Evolutionary conservation across 129 eudicot genomes (phyloP).

Genomic region (Pulicaria dysenterica): DNA sequence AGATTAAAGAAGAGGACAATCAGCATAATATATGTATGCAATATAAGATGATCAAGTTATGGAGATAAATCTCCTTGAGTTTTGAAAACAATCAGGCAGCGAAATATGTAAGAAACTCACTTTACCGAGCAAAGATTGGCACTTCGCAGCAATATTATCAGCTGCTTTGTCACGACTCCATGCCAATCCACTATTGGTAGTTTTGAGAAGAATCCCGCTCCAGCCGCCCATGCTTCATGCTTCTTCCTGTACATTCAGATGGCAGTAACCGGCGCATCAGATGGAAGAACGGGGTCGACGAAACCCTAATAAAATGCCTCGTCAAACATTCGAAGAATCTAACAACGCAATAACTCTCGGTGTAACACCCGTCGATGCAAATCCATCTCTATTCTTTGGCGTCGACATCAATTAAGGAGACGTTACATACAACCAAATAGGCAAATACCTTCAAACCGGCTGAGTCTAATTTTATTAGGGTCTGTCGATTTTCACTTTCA

Average conservation of each 20-base stretch:
- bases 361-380: no score
- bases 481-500: no score
- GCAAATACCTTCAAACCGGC: no score
- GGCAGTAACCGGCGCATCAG: no score
- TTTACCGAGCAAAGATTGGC: slow-evolving; percentile 96
- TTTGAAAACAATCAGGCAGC: not conserved
- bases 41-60: slow-evolving; percentile 1
- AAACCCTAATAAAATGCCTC: no score
- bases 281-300: no score
- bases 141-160: slow-evolving; percentile 92
- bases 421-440: no score
- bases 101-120: slow-evolving; percentile 53
- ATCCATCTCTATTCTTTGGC: no score
- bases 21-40: not conserved
- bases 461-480: no score
- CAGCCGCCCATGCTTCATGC: slow-evolving; percentile 99
- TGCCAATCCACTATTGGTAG: slow-evolving; percentile 86
- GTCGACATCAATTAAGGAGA: no score
- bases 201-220: slow-evolving; percentile 94
- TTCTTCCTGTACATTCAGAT: slow-evolving; percentile 57
- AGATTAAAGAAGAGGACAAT: slow-evolving; percentile 11
- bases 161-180: slow-evolving; percentile 99
- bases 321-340: no score
- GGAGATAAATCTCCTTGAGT: not conserved
- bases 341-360: no score